These are phyloP conservation scores for Mycena belliarum DNA, from an alignment of 768 basidiomycete genomes.

Conservation along the genomic window DNA sequence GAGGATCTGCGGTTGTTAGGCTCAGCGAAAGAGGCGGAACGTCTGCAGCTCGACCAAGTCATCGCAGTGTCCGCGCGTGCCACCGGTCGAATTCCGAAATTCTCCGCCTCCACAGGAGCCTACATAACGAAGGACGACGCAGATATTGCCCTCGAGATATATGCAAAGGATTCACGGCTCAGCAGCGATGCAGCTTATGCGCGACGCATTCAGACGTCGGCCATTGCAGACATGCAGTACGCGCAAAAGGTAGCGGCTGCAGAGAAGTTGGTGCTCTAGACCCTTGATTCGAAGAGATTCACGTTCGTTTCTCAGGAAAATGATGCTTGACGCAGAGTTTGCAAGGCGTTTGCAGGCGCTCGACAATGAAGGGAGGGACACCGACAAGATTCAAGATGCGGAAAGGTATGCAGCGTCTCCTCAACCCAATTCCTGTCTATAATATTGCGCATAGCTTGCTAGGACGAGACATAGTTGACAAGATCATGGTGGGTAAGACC, in stretches of 20 bases:
- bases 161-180: constrained; percentile 29
- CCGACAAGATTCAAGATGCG: constrained; percentile 31
- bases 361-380: constrained; percentile 30
- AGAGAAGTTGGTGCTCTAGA: constrained; percentile 20
- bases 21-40: constrained; percentile 32
- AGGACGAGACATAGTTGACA: constrained; percentile 28
- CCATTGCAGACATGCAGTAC: constrained; percentile 31
- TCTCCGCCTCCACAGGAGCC: neutral
- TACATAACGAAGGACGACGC: constrained; percentile 22
- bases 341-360: constrained; percentile 34
- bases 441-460: constrained; percentile 25
- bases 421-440: neutral
- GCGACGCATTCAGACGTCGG: constrained; percentile 30
- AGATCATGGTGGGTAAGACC: constrained; percentile 25
- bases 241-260: constrained; percentile 39
- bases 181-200: constrained; percentile 35
- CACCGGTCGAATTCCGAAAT: constrained; percentile 27
- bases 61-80: constrained; percentile 29
- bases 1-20: constrained; percentile 30
- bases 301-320: constrained; percentile 27
- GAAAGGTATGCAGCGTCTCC: constrained; percentile 30
- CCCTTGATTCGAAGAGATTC: neutral
- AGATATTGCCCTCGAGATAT: constrained; percentile 29
- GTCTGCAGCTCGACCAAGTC: constrained; percentile 33
- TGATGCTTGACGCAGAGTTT: constrained; percentile 37